Conservation (phyloP, 2,329 filamentous ascomycete genomes). For the Fonsecaea multimorphosa region DNA sequence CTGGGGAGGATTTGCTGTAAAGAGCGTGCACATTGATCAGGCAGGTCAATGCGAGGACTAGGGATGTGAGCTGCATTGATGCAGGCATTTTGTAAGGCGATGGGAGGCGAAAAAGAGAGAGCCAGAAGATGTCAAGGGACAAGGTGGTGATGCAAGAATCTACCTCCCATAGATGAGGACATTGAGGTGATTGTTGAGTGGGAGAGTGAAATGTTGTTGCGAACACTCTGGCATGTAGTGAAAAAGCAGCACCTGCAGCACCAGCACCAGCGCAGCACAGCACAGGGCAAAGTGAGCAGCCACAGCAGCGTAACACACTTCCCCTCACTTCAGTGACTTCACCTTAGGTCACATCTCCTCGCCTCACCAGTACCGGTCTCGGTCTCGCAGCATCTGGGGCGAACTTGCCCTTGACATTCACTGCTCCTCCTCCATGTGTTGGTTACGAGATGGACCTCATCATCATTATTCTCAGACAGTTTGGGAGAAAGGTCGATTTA, state of each 20-base stretch:
- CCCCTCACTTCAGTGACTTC: neutral
- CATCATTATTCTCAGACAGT: neutral
- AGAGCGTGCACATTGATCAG: constrained; percentile 68
- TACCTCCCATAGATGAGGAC: constrained; percentile 19
- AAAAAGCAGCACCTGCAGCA: neutral
- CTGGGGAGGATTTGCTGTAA: constrained; percentile 85
- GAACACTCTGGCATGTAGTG: constrained; percentile 33
- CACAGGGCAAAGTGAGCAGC: neutral
- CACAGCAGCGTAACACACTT: neutral
- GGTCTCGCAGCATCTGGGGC: no score
- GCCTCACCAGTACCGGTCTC: neutral
- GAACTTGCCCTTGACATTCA: neutral
- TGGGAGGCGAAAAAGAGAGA: neutral
- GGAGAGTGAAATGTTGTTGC: constrained; percentile 13
- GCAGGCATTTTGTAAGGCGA: constrained; percentile 20
- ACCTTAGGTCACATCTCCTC: neutral
- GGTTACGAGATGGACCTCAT: neutral
- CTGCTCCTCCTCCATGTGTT: neutral
- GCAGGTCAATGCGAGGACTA: constrained; percentile 58
- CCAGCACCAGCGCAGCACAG: neutral
- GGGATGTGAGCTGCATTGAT: constrained; percentile 14
- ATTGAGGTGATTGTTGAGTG: constrained; percentile 14
- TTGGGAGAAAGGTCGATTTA: constrained; percentile 2
- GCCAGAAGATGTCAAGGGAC: constrained; percentile 28
- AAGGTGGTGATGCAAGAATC: constrained; percentile 33